Base-by-base conservation (phyloP, 352 stramenopile genomes). In the Pythium dissimile region DNA sequence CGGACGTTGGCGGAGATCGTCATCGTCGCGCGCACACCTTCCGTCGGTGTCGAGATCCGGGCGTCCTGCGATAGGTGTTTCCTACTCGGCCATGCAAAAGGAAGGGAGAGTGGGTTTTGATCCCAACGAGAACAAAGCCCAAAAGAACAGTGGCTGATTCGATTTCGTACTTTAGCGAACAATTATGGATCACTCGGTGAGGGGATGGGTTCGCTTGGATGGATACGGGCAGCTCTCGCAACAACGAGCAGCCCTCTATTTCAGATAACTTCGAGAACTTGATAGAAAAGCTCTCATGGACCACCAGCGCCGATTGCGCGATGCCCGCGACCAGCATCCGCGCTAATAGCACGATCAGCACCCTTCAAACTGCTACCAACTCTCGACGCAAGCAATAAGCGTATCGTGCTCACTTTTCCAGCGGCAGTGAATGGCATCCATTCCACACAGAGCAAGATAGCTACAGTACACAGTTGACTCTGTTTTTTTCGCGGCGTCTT, bases 1-100 rank as follows among this genome's bases (percentile, higher is more conserved):
- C 82, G 79, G 54, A 92, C 82, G 65, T 88, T 92, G 16, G 82
- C 82, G 53, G 82, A 92, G 60, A 92, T 92, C 64, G 82, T 92
- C 82, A 92, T 92, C 37, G 66, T 84, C 34, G 54, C 73, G 38
- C 35, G 34, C 41, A 39, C 18, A 20, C 15, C 56, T 39, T 23
- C 24, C 23, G 34, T 41, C 34, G 34, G 34, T 41, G 34, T 41
- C 34, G 47, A 62, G 66, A 54, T 57, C 65, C 61, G 45, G 49
- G 63, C 44, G 38, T 53, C 30, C 26, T 59, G 47, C n/a, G n/a
- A n/a, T n/a, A n/a, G n/a, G n/a, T n/a, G n/a, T n/a, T 39, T 50
- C 45, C 38, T 55, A 59, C 18, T 69, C 47, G 47, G 44, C 39
- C 37, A 44, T 44, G 34, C 48, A 55, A 55, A 55, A 68, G 62